phyloP scores from a whole-genome alignment of 2,329 filamentous ascomycete species.

The Sphaceloma murrayae region DNA sequence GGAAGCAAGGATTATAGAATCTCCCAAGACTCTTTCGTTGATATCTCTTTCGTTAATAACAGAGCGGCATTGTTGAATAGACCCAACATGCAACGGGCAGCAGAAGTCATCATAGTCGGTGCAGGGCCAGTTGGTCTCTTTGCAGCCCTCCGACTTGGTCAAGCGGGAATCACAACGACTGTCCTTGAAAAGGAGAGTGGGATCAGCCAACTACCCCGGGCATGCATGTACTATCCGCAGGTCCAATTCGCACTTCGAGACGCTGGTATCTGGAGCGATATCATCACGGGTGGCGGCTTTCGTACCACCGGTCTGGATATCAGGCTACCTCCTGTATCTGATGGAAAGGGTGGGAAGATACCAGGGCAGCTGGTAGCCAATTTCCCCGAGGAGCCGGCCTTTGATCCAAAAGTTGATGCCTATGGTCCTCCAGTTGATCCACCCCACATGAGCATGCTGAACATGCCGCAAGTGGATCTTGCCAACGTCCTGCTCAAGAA shows the following conservation, averaged over 20 bases:
- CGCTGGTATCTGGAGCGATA: conserved; percentile 27
- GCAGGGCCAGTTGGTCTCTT: conserved; percentile 35
- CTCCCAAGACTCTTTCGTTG: too few species aligned
- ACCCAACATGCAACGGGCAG: background rate
- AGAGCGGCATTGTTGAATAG: background rate
- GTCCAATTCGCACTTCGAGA: conserved; percentile 29
- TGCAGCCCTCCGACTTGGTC: conserved; percentile 32
- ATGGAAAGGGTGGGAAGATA: conserved; percentile 14
- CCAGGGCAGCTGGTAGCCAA: conserved; percentile 16
- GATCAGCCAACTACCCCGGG: conserved; percentile 26
- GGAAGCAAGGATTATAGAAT: too few species aligned
- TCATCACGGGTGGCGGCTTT: conserved; percentile 19
- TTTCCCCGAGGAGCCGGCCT: conserved; percentile 4
- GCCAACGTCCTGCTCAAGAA: conserved; percentile 17
- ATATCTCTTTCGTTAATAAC: background rate
- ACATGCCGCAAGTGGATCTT: conserved; percentile 5
- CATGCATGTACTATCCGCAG: conserved; percentile 33
- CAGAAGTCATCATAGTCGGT: conserved; percentile 30
- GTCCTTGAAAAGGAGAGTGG: conserved; percentile 25
- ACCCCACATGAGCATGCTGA: conserved; percentile 2
- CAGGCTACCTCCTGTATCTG: background rate
- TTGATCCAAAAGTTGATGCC: conserved; percentile 1
- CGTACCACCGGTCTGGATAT: conserved; percentile 3
- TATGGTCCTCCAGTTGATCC: conserved; percentile 5
- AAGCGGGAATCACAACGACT: conserved; percentile 27